Percentiles rank a stretch among this genome's conserved stretches.
These are phyloP conservation scores for Aspergillus sp. DNA, from an alignment of 2,329 filamentous ascomycete genomes.

Conservation along the genomic window DNA sequence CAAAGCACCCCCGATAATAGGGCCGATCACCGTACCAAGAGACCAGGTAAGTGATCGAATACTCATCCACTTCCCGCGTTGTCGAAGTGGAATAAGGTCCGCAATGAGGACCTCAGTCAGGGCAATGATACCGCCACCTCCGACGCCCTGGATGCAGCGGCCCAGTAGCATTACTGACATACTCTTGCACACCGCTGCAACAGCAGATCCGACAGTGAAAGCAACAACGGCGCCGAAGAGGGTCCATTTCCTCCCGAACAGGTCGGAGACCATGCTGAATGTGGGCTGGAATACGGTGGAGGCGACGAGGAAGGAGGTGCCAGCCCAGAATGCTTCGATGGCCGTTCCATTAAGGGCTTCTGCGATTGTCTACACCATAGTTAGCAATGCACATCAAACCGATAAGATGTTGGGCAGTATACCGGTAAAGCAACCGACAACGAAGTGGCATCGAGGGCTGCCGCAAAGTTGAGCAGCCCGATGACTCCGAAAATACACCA, in stretches of 20 bases:
- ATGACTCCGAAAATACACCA: conserved; percentile 1
- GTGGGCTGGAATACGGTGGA: no score
- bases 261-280: no score
- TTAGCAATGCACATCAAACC: no score
- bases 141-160: background rate
- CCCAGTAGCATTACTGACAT: background rate
- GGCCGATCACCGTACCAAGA: background rate
- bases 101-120: background rate
- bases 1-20: background rate
- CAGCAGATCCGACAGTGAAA: background rate
- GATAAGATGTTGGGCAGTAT: background rate
- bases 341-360: no score
- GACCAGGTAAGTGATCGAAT: background rate
- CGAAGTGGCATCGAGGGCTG: background rate
- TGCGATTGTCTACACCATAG: no score
- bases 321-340: no score
- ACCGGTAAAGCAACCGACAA: background rate
- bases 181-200: background rate
- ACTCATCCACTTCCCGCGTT: conserved; percentile 5
- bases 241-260: background rate
- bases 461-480: background rate
- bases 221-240: background rate
- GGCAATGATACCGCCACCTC: background rate
- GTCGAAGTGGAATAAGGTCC: background rate
- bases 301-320: no score